phyloP scores from a whole-genome alignment of 2,329 filamentous ascomycete species.

The Colletotrichum sp. region DNA sequence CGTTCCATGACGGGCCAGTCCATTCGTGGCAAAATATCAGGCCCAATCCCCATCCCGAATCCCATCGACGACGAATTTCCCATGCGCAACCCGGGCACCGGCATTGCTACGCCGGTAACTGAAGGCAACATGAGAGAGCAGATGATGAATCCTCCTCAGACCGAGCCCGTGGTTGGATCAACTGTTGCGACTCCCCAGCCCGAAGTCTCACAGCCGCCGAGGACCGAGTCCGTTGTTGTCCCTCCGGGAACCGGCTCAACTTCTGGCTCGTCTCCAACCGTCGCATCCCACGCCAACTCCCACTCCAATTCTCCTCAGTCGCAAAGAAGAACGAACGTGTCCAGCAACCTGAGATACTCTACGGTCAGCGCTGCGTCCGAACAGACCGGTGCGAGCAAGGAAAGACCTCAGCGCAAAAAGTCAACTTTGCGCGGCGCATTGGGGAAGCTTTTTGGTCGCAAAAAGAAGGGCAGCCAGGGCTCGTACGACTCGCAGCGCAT shows the following conservation, averaged over 20 bases:
- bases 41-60: conserved; percentile 61
- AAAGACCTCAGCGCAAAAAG: conserved; percentile 57
- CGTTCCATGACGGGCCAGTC: conserved; percentile 44
- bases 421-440: conserved; percentile 62
- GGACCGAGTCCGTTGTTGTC: conserved; percentile 3
- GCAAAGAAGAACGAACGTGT: conserved; percentile 39
- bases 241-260: conserved; percentile 5
- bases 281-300: conserved; percentile 2
- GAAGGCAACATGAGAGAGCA: conserved; percentile 26
- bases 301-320: conserved; percentile 26
- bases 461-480: conserved; percentile 50
- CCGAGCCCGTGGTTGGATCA: not conserved
- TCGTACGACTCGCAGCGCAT: conserved; percentile 31
- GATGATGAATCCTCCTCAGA: conserved; percentile 14
- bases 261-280: conserved; percentile 8
- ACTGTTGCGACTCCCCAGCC: conserved; percentile 2
- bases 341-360: conserved; percentile 52
- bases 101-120: conserved; percentile 36
- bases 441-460: conserved; percentile 63
- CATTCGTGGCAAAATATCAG: conserved; percentile 66
- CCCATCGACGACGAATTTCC: conserved; percentile 59
- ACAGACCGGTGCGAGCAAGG: conserved; percentile 33
- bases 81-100: conserved; percentile 47
- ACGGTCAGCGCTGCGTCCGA: conserved; percentile 48
- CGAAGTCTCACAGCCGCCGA: conserved; percentile 6